Percentiles rank a stretch among this genome's conserved stretches.
phyloP scores from a whole-genome alignment of 202 grass and related monocot genomes.

The Schoenoplectus triqueter region DNA sequence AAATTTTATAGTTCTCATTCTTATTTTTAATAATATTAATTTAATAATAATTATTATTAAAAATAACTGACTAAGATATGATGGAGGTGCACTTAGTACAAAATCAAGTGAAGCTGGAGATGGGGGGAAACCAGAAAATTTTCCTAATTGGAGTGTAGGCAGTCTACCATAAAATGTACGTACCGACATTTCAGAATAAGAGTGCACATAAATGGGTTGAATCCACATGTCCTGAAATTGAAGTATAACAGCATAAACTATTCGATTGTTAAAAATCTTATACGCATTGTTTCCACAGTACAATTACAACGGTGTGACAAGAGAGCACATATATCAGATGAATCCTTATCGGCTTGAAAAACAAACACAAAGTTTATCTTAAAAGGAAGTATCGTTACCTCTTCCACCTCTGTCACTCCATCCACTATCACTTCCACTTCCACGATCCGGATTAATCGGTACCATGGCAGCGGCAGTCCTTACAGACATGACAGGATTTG shows the following conservation, averaged over 20 bases:
- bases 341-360: background rate
- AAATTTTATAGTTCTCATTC: no score
- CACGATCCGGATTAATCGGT: conserved; percentile 69
- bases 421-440: conserved; percentile 49
- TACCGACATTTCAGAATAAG: background rate
- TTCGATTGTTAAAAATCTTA: no score
- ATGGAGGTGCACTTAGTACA: background rate
- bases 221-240: no score
- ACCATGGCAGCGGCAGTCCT: conserved; percentile 85
- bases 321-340: background rate
- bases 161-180: background rate
- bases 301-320: background rate
- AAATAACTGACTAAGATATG: no score
- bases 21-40: no score
- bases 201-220: no score
- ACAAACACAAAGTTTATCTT: conserved; percentile 55
- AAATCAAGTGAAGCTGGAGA: background rate
- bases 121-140: background rate
- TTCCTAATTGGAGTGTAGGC: background rate
- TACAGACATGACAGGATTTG: conserved; percentile 58
- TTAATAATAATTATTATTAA: no score
- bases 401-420: conserved; percentile 60
- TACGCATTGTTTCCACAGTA: background rate
- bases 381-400: conserved; percentile 47
- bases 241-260: no score